A percentile compares a stretch with the other conserved stretches of the same genome.
Conservation (phyloP, 2,329 filamentous ascomycete species). For the Phialophora verrucosa region DNA sequence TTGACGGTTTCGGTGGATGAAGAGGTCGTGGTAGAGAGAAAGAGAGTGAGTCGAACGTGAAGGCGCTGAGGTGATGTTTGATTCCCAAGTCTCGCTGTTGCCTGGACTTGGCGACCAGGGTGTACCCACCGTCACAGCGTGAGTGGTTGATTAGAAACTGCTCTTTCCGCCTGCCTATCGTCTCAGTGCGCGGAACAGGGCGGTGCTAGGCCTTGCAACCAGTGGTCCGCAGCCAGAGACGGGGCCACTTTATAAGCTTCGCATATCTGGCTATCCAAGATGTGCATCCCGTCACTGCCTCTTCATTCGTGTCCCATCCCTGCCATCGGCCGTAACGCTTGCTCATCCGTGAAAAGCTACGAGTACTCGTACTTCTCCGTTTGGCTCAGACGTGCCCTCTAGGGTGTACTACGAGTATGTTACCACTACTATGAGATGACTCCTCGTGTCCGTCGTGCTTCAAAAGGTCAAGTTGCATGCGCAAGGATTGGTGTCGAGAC, state of each 20-base stretch:
- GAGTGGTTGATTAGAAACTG: slow-evolving; percentile 6
- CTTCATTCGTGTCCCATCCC: slow-evolving; percentile 11
- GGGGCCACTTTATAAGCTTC: slow-evolving; percentile 12
- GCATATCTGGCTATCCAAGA: slow-evolving; percentile 4
- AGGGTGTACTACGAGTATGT: background rate
- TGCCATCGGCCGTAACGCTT: slow-evolving; percentile 26
- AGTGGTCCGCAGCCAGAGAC: slow-evolving; percentile 2
- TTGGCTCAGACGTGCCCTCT: background rate
- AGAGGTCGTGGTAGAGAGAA: slow-evolving; percentile 27
- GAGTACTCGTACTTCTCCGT: too few relatives aligned
- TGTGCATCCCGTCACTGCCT: slow-evolving; percentile 8
- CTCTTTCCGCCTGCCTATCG: slow-evolving; percentile 19
- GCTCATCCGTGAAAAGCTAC: slow-evolving; percentile 3
- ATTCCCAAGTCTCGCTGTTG: slow-evolving; percentile 17
- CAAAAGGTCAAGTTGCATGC: background rate
- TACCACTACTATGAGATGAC: background rate
- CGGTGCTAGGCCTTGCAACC: slow-evolving; percentile 6
- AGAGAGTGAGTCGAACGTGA: slow-evolving; percentile 23
- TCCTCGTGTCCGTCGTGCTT: background rate
- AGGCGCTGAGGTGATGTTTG: slow-evolving; percentile 23
- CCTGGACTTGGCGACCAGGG: slow-evolving; percentile 14
- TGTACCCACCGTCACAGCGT: background rate
- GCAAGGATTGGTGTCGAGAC: background rate
- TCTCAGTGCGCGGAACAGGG: slow-evolving; percentile 21
- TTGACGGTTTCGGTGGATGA: slow-evolving; percentile 14